Percentiles rank a stretch among this genome's conserved stretches.
Evolutionary conservation across 2,329 filamentous ascomycete species (phyloP).

Genomic region (Botryotinia globosa): DNA sequence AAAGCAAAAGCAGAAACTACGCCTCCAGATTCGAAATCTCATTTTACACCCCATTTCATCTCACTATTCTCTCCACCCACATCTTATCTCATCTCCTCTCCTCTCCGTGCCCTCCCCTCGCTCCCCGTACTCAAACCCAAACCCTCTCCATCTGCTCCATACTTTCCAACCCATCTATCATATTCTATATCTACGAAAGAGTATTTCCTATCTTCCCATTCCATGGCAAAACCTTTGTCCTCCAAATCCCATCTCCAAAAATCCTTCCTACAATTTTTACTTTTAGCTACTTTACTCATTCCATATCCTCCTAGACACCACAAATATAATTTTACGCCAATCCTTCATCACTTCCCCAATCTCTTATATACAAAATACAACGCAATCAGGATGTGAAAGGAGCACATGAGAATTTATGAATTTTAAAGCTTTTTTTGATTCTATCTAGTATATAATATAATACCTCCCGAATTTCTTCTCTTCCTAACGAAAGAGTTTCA

Average conservation of each 20-base stretch:
- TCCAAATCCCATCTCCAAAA: not conserved
- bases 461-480: not conserved
- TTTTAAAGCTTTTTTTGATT: slow-evolving; percentile 14
- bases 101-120: too few relatives aligned
- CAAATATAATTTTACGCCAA: not conserved
- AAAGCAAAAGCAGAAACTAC: not conserved
- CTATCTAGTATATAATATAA: slow-evolving; percentile 8
- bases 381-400: not conserved
- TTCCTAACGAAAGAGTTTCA: not conserved
- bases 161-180: not conserved
- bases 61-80: not conserved
- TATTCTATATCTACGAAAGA: not conserved
- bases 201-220: not conserved
- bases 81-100: not conserved
- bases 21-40: not conserved
- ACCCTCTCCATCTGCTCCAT: not conserved
- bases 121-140: too few relatives aligned
- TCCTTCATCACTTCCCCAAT: not conserved
- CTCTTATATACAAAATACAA: not conserved
- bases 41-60: not conserved
- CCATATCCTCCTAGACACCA: not conserved
- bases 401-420: not conserved
- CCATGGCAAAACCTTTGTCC: not conserved
- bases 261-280: not conserved
- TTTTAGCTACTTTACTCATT: not conserved